These are phyloP conservation scores for Phytophthora fragariaefolia DNA, from an alignment of 352 stramenopile species.

Conservation along the genomic window DNA sequence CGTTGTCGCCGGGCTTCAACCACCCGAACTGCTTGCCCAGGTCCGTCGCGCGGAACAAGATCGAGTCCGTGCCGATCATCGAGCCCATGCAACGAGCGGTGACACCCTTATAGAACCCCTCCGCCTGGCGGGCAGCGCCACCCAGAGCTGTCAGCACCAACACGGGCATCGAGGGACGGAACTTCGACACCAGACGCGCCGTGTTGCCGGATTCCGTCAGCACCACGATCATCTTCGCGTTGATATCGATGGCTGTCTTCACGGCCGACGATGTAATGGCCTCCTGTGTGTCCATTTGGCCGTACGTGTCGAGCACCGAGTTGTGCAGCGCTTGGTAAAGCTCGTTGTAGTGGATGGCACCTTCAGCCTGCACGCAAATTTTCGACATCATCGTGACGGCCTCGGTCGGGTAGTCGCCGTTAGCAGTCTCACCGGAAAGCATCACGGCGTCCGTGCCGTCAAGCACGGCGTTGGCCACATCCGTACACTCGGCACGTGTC, in stretches of 20 bases:
- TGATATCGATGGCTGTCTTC: conserved; percentile 97
- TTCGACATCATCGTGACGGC: conserved; percentile 96
- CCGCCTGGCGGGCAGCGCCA: conserved; percentile 62
- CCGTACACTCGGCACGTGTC: conserved; percentile 98
- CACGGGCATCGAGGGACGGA: conserved; percentile 82
- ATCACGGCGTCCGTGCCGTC: conserved; percentile 98
- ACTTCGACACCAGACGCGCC: conserved; percentile 95
- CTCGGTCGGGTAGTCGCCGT: conserved; percentile 95
- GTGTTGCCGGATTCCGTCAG: conserved; percentile 95
- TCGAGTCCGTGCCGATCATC: conserved; percentile 92
- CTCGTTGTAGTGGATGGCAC: conserved; percentile 91
- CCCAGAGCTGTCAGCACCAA: conserved; percentile 77
- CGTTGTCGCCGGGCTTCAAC: conserved; percentile 88
- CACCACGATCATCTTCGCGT: conserved; percentile 97
- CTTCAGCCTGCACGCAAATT: conserved; percentile 92
- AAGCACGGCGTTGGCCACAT: conserved; percentile 99
- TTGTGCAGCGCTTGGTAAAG: conserved; percentile 84
- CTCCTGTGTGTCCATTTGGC: conserved; percentile 89
- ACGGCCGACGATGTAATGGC: conserved; percentile 97
- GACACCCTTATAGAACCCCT: conserved; percentile 74
- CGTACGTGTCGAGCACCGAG: conserved; percentile 65
- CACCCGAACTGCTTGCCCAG: conserved; percentile 89
- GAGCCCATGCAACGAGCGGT: conserved; percentile 78
- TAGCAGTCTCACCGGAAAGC: conserved; percentile 98
- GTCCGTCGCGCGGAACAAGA: conserved; percentile 88